A percentile compares a stretch with the other conserved stretches of the same genome.
These are phyloP conservation scores for Moringa oleifera DNA, from an alignment of 345 rosid species.

Conservation along the genomic window DNA sequence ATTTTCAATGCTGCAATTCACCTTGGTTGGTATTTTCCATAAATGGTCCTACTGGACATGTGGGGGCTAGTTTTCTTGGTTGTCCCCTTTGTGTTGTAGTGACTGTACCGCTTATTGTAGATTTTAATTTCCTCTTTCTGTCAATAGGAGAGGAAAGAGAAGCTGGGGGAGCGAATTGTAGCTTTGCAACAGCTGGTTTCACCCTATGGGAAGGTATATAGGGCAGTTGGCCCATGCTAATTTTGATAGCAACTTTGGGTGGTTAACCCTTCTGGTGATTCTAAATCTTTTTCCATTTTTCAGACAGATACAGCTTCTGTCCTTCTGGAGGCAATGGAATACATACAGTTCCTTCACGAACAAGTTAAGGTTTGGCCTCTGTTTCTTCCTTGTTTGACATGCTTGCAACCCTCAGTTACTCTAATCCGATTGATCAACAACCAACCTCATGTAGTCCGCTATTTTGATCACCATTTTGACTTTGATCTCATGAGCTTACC, in stretches of 20 bases:
- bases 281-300: not conserved
- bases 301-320: constrained; percentile 99
- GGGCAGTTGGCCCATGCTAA: too few relatives aligned
- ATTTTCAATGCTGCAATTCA: not conserved
- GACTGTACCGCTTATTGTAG: constrained; percentile 1
- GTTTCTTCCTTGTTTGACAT: constrained; percentile 21
- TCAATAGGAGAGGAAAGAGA: constrained; percentile 78
- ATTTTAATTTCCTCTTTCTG: constrained; percentile 18
- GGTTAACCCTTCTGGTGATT: too few relatives aligned
- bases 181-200: constrained; percentile 95
- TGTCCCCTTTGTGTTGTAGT: not conserved
- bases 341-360: constrained; percentile 89
- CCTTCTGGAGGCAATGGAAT: constrained; percentile 74
- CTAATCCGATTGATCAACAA: too few relatives aligned
- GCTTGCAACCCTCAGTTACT: too few relatives aligned
- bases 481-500: not conserved
- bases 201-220: constrained; percentile 86
- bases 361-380: constrained; percentile 77
- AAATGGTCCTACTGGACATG: too few relatives aligned
- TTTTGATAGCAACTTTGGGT: too few relatives aligned
- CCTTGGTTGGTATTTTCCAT: not conserved
- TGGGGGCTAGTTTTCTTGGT: not conserved
- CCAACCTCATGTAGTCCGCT: too few relatives aligned
- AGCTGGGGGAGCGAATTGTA: constrained; percentile 75
- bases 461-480: too few relatives aligned